Evolutionary conservation across 2,329 filamentous ascomycete species (phyloP).

Genomic region (Ampelomyces quisqualis): DNA sequence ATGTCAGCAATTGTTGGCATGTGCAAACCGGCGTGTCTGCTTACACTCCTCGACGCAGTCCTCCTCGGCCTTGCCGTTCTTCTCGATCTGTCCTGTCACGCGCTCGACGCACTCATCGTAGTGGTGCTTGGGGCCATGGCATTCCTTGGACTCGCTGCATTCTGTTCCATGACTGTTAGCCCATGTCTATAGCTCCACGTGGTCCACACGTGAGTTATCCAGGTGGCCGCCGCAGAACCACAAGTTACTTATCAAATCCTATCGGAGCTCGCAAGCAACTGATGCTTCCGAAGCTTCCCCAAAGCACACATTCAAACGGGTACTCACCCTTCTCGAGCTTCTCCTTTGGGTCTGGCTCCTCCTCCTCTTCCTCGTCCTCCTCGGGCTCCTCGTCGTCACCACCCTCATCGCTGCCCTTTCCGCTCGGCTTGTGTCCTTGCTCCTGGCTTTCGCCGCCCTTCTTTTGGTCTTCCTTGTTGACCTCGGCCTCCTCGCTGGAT

Average conservation of each 20-base stretch:
- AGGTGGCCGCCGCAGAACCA: no score
- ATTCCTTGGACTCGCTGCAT: constrained; percentile 83
- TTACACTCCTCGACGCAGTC: constrained; percentile 99
- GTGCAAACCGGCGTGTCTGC: constrained; percentile 44
- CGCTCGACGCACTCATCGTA: constrained; percentile 97
- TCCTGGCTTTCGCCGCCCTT: constrained; percentile 47
- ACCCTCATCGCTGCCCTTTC: constrained; percentile 33
- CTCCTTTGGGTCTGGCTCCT: constrained; percentile 85
- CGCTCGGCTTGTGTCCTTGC: constrained; percentile 53
- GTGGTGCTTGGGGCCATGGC: constrained; percentile 90
- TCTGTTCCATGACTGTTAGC: constrained; percentile 57
- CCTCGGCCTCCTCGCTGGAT: constrained; percentile 45
- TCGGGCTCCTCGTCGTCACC: constrained; percentile 56
- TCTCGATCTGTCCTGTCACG: constrained; percentile 70
- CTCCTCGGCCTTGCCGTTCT: constrained; percentile 76
- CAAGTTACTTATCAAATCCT: no score
- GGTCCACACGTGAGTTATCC: no score
- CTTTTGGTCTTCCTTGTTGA: constrained; percentile 46
- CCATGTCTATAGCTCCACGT: neutral
- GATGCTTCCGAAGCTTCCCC: no score
- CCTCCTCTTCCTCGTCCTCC: constrained; percentile 72
- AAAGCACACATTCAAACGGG: neutral
- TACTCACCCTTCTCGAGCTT: constrained; percentile 86
- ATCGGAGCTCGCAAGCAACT: no score
- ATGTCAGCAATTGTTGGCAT: constrained; percentile 9